Evolutionary conservation across 2,329 filamentous ascomycete species (phyloP).

Genomic region (Aspergillus brasiliensis): DNA sequence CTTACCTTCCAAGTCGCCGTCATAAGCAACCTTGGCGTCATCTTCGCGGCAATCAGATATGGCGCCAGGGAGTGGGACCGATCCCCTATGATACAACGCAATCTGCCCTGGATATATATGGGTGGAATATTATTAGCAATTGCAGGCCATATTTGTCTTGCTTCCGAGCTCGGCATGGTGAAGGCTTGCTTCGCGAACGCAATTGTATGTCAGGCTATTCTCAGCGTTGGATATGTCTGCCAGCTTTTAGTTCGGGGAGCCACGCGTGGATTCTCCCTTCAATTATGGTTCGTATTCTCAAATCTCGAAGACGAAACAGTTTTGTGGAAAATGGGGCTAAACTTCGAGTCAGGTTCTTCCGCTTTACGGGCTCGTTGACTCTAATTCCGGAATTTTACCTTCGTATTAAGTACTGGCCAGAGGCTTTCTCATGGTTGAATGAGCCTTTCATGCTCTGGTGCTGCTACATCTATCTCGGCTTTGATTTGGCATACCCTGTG

Average conservation of each 20-base stretch:
- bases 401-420: not conserved
- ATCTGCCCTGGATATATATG: not conserved
- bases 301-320: not conserved
- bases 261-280: not conserved
- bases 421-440: not conserved
- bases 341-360: not conserved
- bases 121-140: not conserved
- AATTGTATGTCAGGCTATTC: not conserved
- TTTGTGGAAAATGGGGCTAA: not conserved
- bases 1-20: not conserved
- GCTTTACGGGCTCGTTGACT: not conserved
- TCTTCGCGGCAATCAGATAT: not conserved
- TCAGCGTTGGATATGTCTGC: not conserved
- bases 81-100: not conserved
- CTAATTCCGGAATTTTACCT: not conserved
- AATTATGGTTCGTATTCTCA: not conserved
- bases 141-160: not conserved
- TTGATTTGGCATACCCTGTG: not conserved
- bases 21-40: not conserved
- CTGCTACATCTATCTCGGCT: not conserved
- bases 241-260: not conserved
- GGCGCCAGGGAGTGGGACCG: not conserved
- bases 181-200: not conserved
- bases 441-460: not conserved
- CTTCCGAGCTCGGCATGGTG: not conserved